These are phyloP conservation scores for Sporothrix variecibatus DNA, from an alignment of 2,329 filamentous ascomycete genomes.

Conservation along the genomic window DNA sequence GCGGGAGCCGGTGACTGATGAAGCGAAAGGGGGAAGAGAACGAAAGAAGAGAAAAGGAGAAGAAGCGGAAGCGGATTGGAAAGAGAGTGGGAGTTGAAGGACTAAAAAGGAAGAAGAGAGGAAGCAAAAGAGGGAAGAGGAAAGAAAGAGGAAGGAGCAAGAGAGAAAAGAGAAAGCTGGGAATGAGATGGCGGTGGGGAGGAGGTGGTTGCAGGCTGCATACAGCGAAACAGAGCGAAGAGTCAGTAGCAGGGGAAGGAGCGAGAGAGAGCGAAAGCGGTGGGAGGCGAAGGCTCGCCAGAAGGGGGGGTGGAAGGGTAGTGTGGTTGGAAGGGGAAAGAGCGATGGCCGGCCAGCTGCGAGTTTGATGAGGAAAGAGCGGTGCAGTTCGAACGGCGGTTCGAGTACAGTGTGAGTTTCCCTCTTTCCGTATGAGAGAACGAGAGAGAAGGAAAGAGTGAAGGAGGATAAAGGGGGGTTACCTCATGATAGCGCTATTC, in stretches of 20 bases:
- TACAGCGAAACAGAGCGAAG: slow-evolving; percentile 34
- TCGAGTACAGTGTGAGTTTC: slow-evolving; percentile 9
- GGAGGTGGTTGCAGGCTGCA: slow-evolving; percentile 23
- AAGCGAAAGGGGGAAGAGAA: slow-evolving; percentile 38
- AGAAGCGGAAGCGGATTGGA: slow-evolving; percentile 22
- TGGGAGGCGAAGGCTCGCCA: slow-evolving; percentile 23
- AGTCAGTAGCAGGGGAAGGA: slow-evolving; percentile 26
- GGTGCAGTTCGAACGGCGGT: neutral
- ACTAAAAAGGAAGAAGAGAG: slow-evolving; percentile 35
- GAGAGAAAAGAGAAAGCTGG: slow-evolving; percentile 31
- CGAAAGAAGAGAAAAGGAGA: slow-evolving; percentile 36
- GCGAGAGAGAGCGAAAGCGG: slow-evolving; percentile 13
- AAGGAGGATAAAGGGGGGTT: slow-evolving; percentile 14
- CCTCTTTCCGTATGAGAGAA: neutral
- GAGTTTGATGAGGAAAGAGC: slow-evolving; percentile 26
- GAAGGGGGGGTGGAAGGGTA: neutral
- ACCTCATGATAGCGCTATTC: neutral
- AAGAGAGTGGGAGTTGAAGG: slow-evolving; percentile 31
- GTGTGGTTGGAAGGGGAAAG: slow-evolving; percentile 15
- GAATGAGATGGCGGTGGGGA: slow-evolving; percentile 31
- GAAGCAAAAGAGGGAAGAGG: slow-evolving; percentile 33
- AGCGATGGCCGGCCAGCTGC: slow-evolving; percentile 19
- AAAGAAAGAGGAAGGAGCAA: slow-evolving; percentile 34
- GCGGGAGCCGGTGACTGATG: slow-evolving; percentile 27
- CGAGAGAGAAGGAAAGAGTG: neutral